These are phyloP conservation scores for Exophiala phaeomuriformis DNA, from an alignment of 2,329 filamentous ascomycete species.

Conservation along the genomic window DNA sequence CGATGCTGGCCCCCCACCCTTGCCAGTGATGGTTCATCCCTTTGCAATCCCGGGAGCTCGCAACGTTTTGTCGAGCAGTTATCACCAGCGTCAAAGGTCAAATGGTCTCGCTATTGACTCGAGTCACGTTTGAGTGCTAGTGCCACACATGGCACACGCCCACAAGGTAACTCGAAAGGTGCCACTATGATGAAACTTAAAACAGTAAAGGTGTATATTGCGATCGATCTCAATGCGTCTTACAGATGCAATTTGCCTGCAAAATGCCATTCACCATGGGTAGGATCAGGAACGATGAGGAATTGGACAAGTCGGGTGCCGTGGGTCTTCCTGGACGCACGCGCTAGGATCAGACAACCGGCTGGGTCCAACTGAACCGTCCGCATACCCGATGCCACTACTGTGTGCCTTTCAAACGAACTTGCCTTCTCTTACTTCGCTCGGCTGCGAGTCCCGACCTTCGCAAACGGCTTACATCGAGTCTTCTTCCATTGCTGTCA, in stretches of 20 bases:
- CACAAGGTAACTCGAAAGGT: neutral
- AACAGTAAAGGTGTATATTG: neutral
- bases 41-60: neutral
- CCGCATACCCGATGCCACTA: neutral
- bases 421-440: neutral
- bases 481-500: no score
- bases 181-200: neutral
- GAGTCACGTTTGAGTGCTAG: neutral
- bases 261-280: neutral
- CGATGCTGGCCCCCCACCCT: neutral
- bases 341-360: conserved; percentile 1
- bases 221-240: neutral
- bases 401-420: neutral
- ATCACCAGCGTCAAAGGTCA: neutral
- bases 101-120: neutral
- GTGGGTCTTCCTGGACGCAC: conserved; percentile 1
- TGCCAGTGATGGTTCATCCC: conserved; percentile 1
- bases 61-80: neutral
- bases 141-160: neutral
- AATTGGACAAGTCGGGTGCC: neutral
- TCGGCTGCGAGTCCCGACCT: no score
- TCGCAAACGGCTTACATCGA: no score
- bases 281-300: conserved; percentile 2
- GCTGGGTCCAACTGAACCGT: neutral
- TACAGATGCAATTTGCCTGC: neutral